Percentiles rank a stretch among this genome's conserved stretches.
These are phyloP conservation scores for Nemophila menziesii DNA, from an alignment of 257 asterid genomes.

Conservation along the genomic window DNA sequence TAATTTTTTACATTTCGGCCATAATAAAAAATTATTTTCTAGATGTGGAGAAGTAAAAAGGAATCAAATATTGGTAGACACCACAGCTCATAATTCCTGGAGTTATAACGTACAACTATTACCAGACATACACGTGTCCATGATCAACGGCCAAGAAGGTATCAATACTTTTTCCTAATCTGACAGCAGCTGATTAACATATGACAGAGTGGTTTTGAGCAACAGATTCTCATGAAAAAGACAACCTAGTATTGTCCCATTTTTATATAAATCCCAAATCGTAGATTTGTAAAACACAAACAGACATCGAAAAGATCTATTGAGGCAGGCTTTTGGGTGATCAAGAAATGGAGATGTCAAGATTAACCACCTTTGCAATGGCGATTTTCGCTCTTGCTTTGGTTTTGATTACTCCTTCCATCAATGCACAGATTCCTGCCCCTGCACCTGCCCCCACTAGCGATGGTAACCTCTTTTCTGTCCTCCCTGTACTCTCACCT, in stretches of 20 bases:
- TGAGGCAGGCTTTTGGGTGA: not conserved
- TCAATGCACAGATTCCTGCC: constrained; percentile 30
- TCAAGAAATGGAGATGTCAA: constrained; percentile 33
- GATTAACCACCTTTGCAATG: constrained; percentile 22
- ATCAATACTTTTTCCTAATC: not conserved
- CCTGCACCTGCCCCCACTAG: constrained; percentile 63
- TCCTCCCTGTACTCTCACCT: too few species aligned
- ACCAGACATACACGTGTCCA: constrained; percentile 30
- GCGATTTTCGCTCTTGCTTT: constrained; percentile 29
- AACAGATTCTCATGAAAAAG: not conserved
- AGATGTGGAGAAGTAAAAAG: constrained; percentile 17
- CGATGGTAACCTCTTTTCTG: constrained; percentile 32
- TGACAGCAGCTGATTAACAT: not conserved
- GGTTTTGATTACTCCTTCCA: constrained; percentile 31
- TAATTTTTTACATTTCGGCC: too few species aligned
- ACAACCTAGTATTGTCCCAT: not conserved
- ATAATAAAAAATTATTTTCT: constrained; percentile 9
- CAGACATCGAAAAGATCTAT: not conserved
- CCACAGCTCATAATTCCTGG: constrained; percentile 40
- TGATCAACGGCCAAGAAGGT: constrained; percentile 19
- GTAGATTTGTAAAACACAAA: not conserved
- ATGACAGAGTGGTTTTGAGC: constrained; percentile 10
- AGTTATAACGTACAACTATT: constrained; percentile 20
- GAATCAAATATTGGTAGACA: constrained; percentile 8
- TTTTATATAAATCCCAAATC: not conserved